Conservation (phyloP, 164 flowering plant genomes). For the Houttuynia cordata region DNA sequence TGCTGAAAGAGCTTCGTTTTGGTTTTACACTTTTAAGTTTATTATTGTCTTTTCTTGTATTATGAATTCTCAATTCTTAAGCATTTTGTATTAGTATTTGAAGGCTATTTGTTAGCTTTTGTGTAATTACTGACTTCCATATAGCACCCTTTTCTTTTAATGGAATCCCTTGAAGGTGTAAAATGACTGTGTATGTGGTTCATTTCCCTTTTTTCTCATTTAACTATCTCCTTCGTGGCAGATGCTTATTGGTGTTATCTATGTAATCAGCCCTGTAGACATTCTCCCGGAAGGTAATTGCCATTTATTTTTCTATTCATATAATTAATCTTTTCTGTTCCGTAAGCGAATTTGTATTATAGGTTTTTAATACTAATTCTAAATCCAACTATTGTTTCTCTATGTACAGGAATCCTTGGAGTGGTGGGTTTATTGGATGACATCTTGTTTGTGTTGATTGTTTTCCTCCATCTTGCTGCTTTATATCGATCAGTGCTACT, state of each 20-base stretch:
- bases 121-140: no score
- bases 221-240: slow-evolving; percentile 16
- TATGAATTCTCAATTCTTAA: no score
- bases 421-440: slow-evolving; percentile 76
- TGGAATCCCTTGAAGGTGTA: no score
- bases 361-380: neutral
- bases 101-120: no score
- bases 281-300: slow-evolving; percentile 83
- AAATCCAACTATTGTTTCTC: neutral
- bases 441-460: slow-evolving; percentile 45
- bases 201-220: neutral
- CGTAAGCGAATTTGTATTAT: neutral
- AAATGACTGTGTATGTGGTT: neutral
- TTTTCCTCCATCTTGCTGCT: slow-evolving; percentile 74
- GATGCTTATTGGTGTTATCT: slow-evolving; percentile 48
- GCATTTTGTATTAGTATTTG: no score
- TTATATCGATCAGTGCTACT: slow-evolving; percentile 74
- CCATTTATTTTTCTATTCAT: neutral
- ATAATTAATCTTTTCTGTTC: neutral
- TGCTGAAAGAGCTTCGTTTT: no score
- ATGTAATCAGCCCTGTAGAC: slow-evolving; percentile 78
- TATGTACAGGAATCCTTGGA: slow-evolving; percentile 49
- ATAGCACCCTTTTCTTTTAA: no score
- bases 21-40: no score
- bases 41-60: no score